Evolutionary conservation across 1,284 basidiomycete genomes (phyloP), one percentile per base, ranked within the genome.

Genomic region (Hymenochaete sp.): DNA sequence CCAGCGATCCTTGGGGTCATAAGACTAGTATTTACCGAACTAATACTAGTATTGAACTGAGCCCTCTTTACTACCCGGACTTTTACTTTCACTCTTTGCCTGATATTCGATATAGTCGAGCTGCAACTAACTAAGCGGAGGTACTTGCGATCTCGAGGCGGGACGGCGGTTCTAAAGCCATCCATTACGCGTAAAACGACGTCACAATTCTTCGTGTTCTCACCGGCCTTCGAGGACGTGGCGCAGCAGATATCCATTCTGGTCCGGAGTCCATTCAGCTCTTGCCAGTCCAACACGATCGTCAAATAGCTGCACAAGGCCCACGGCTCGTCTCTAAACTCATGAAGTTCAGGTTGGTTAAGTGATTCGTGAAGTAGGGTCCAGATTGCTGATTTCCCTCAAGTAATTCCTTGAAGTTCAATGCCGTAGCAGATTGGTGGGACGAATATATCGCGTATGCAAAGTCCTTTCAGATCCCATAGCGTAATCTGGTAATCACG

Each of bases 371-470:
- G 39, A 19, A 28, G 14, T 26, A 18, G 5, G 25, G 25, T n/a
- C n/a, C 26, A 38, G 35, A 33, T 38, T 41, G 13, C 13, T 21
- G 37, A 27, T 5, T 6, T 25, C 3, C 32, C 9, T 16, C 18
- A 32, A 76, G 73, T 41, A 75, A 76, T 38, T 83, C 90, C 11
- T 73, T 96, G 52, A 89, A 93, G 61, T 93, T 95, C 66, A 96
- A 97, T 58, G 85, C 89, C 18, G 88, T 93, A 32, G 75, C 91
- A 1, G 93, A 97, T 52, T 97, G 93, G 93, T 86, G 85, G 76
- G 86, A 92, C 56, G 80, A 93, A 53, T 97, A 97, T 60, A 84
- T 98, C 51, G 76, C 80, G 77, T 89, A 57, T 53, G 82, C 71
- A n/a, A n/a, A 9, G 32, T 7, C 28, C 19, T 13, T 41, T 49